Base-by-base conservation (phyloP, 2,329 filamentous ascomycete species). In the Colletotrichum trifolii region DNA sequence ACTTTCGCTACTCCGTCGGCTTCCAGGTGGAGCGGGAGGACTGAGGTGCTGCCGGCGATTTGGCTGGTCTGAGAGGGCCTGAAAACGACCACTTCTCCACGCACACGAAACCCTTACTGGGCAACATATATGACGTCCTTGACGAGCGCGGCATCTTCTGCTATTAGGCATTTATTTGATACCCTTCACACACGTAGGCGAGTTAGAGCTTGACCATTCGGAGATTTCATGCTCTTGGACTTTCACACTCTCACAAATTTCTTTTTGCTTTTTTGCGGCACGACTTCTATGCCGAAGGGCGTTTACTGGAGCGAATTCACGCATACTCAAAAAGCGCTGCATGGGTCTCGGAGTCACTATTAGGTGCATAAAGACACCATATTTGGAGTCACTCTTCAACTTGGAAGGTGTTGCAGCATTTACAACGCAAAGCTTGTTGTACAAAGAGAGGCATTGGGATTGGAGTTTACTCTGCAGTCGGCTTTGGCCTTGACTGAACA, bases 1-100 rank as follows among this genome's bases (percentile, higher is more conserved):
- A 87, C 10, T 86, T 87, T 66, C 89, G 88, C 66, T 94, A 91
- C 73, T 93, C 90, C 54, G 89, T 97, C 34, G 93, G 93, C 4
- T 94, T 97, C 72, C 88, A 94, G 74, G 90, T 92, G 35, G 91
- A 92, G 77, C 76, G 89, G 49, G 87, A 68, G 48, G 53, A 59
- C 8, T 67, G 40, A 73, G 8, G 9, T 74, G 45, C 64, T n/a
- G 7, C 35, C 42, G 4, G 25, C 25, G 25, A 25, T 25, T 25
- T 25, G 25, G 25, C 25, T 25, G 25, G 25, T 25, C 25, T 25
- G 25, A 25, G 25, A 25, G 25, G 25, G 25, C 25, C 25, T 5
- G 25, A 25, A 25, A 25, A 25, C 25, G 25, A 25, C 25, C 25
- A 13, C 15, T 13, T 39, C 46, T 48, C n/a, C 12, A 33, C 53